A percentile compares a stretch with the other conserved stretches of the same genome.
phyloP scores from a whole-genome alignment of 768 basidiomycete species.

The Gelatoporia subvermispora region DNA sequence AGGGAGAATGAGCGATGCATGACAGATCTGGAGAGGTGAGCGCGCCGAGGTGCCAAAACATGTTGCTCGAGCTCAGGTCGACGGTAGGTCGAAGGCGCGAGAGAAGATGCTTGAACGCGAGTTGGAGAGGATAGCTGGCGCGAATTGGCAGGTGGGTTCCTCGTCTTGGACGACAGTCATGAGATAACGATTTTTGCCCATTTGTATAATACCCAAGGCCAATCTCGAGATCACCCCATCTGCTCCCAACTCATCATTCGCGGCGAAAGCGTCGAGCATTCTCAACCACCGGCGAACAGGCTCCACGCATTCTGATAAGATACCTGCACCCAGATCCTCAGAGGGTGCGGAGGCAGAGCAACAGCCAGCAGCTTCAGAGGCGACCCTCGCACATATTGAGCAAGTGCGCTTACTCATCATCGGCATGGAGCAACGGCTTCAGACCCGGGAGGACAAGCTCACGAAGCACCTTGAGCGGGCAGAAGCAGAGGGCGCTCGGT shows the following conservation, averaged over 20 bases:
- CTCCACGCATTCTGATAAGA: conserved; percentile 1
- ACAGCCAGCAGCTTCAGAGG: conserved; percentile 27
- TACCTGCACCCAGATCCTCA: not conserved
- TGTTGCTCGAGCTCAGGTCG: not conserved
- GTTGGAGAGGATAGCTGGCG: conserved; percentile 63
- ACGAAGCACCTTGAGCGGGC: conserved; percentile 56
- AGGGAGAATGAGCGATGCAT: conserved; percentile 84
- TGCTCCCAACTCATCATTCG: conserved; percentile 26
- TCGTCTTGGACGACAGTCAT: no score
- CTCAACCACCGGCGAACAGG: conserved; percentile 7
- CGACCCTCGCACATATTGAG: conserved; percentile 57
- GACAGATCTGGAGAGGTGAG: conserved; percentile 69
- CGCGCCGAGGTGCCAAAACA: not conserved
- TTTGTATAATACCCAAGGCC: conserved; percentile 11
- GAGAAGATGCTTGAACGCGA: conserved; percentile 77
- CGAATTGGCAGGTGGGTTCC: conserved; percentile 72
- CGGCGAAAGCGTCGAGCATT: conserved; percentile 20
- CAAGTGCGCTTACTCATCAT: conserved; percentile 63
- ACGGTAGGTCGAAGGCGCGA: conserved; percentile 51
- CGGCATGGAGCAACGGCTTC: conserved; percentile 72
- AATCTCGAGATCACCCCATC: conserved; percentile 35
- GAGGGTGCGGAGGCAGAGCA: conserved; percentile 17
- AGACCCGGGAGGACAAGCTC: conserved; percentile 58
- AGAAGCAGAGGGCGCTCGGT: conserved; percentile 51
- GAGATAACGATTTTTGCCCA: conserved; percentile 17